Conservation (phyloP, 352 stramenopile genomes). For the Pythium rhizo-oryzae region DNA sequence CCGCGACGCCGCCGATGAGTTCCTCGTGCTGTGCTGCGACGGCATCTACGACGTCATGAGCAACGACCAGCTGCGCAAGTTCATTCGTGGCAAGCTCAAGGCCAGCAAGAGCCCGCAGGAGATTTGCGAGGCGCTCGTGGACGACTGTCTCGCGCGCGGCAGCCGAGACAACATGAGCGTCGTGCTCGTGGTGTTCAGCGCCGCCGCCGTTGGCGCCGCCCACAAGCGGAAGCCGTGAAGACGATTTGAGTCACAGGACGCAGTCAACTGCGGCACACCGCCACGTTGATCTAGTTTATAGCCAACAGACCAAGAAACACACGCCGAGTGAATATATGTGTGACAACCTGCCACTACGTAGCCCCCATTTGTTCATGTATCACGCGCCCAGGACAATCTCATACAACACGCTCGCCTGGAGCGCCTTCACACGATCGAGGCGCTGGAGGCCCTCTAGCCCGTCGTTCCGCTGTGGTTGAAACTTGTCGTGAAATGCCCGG, state of each 20-base stretch:
- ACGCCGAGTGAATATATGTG: not conserved
- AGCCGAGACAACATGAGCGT: conserved; percentile 90
- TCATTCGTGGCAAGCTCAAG: conserved; percentile 83
- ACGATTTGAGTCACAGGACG: not conserved
- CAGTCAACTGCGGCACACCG: not conserved
- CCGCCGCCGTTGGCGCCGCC: conserved; percentile 23
- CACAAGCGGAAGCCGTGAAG: conserved; percentile 33
- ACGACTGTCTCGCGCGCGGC: conserved; percentile 81
- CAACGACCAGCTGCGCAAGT: conserved; percentile 93
- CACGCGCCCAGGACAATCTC: conserved; percentile 33
- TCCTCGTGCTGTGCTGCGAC: conserved; percentile 93
- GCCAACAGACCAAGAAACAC: not conserved
- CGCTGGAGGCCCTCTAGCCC: not conserved
- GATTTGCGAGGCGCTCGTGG: conserved; percentile 76
- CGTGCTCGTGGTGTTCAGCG: conserved; percentile 77
- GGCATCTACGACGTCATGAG: conserved; percentile 96
- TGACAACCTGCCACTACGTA: not conserved
- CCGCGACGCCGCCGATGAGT: conserved; percentile 86
- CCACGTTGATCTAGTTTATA: not conserved
- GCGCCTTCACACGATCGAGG: conserved; percentile 33
- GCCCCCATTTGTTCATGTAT: not conserved
- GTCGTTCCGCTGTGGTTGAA: conserved; percentile 1
- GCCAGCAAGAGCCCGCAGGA: conserved; percentile 57
- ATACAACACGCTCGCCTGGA: conserved; percentile 56
- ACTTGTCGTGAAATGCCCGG: conserved; percentile 23